These are phyloP conservation scores for Golubevia pallescens DNA, from an alignment of 1,284 basidiomycete genomes.

Conservation along the genomic window DNA sequence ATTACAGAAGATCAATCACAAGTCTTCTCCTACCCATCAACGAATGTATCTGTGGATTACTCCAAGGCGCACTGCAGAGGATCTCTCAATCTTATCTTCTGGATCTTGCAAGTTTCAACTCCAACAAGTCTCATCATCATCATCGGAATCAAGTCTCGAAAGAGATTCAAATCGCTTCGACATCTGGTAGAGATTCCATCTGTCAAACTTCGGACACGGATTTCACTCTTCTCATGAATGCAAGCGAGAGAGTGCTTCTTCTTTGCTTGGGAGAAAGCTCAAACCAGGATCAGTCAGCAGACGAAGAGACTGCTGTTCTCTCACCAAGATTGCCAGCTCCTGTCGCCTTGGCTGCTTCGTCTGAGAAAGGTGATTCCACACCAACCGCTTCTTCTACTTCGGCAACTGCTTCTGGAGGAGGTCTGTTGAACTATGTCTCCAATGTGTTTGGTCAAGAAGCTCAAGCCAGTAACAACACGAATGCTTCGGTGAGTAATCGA, in stretches of 20 bases:
- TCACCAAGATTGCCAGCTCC: no score
- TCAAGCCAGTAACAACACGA: background rate
- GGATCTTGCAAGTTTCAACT: slow-evolving; percentile 22
- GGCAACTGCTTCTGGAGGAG: background rate
- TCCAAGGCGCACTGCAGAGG: slow-evolving; percentile 72
- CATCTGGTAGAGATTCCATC: slow-evolving; percentile 5
- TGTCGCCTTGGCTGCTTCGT: no score
- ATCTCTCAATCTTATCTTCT: slow-evolving; percentile 62
- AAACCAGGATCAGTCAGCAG: no score
- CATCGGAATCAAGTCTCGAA: no score
- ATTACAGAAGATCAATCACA: slow-evolving; percentile 76
- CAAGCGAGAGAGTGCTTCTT: slow-evolving; percentile 32
- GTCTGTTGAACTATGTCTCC: slow-evolving; percentile 40
- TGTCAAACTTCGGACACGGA: slow-evolving; percentile 34
- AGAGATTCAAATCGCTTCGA: no score
- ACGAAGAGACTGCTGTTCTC: no score
- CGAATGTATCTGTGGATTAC: slow-evolving; percentile 79
- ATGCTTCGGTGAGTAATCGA: background rate
- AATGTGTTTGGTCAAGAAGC: slow-evolving; percentile 25
- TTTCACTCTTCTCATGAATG: slow-evolving; percentile 34
- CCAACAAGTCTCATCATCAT: no score
- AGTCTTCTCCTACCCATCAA: slow-evolving; percentile 77
- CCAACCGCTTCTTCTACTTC: no score
- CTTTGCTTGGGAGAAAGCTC: slow-evolving; percentile 11
- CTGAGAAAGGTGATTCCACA: no score